Evolutionary conservation across 441 rosid genomes (phyloP).

Genomic region (Mallotus repandus): DNA sequence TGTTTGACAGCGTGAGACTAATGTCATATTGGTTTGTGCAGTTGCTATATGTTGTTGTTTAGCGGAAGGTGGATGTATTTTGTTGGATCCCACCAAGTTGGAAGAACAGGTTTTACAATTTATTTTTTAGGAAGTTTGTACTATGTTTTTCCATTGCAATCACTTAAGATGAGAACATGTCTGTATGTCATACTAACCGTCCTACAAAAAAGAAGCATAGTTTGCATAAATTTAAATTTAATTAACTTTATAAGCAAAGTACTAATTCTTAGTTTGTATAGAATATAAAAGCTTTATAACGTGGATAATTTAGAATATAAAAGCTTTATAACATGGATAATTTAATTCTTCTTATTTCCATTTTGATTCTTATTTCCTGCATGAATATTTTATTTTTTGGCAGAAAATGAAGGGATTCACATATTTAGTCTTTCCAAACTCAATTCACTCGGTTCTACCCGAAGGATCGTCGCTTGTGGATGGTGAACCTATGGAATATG

Average conservation of each 20-base stretch:
- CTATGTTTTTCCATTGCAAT: neutral
- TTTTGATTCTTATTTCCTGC: constrained; percentile 7
- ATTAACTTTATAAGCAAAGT: neutral
- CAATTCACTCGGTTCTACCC: constrained; percentile 57
- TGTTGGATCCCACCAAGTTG: constrained; percentile 79
- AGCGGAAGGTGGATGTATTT: constrained; percentile 52
- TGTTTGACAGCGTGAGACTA: constrained; percentile 8
- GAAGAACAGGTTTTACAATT: constrained; percentile 71
- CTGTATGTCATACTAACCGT: neutral
- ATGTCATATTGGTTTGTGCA: constrained; percentile 36
- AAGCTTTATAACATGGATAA: neutral
- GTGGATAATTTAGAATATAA: neutral
- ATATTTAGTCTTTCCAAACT: constrained; percentile 81
- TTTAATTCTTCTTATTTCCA: constrained; percentile 8
- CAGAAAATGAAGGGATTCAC: constrained; percentile 85
- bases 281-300: too few species aligned
- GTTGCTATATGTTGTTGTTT: constrained; percentile 88
- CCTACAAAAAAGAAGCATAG: neutral
- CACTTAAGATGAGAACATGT: neutral
- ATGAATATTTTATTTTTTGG: constrained; percentile 19
- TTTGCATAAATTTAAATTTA: constrained; percentile 2
- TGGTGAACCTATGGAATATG: constrained; percentile 65
- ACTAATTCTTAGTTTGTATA: neutral
- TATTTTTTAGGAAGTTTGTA: neutral
- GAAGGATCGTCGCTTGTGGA: constrained; percentile 38